These are phyloP conservation scores for Colletotrichum sp. DNA, from an alignment of 2,329 filamentous ascomycete genomes.

Conservation along the genomic window DNA sequence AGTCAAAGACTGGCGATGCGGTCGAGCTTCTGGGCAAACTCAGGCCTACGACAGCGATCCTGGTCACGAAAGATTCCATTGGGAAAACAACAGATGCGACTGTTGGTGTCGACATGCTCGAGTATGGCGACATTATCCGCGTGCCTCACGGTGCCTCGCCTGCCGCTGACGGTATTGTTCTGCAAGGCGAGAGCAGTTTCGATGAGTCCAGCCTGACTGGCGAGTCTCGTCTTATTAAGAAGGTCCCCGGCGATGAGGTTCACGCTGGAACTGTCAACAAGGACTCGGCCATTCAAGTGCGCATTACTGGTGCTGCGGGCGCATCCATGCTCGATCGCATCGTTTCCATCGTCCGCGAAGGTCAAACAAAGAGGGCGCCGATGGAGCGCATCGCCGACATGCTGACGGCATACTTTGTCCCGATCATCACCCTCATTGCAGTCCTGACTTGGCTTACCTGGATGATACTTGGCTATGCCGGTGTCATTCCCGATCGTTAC, in stretches of 20 bases:
- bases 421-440: constrained; percentile 72
- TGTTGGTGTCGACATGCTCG: constrained; percentile 71
- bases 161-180: constrained; percentile 78
- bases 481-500: constrained; percentile 61
- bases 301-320: constrained; percentile 68
- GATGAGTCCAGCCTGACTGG: constrained; percentile 92
- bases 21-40: constrained; percentile 81
- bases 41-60: constrained; percentile 75
- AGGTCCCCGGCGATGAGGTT: constrained; percentile 66
- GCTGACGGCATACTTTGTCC: constrained; percentile 79
- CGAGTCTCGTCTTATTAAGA: constrained; percentile 72
- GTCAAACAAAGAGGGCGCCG: constrained; percentile 76
- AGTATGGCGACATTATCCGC: constrained; percentile 75
- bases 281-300: constrained; percentile 64
- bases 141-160: constrained; percentile 83
- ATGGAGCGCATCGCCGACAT: constrained; percentile 77
- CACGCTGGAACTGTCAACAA: constrained; percentile 80
- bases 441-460: constrained; percentile 75
- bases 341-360: constrained; percentile 77
- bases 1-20: constrained; percentile 87
- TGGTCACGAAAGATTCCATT: constrained; percentile 58
- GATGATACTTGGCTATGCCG: constrained; percentile 67
- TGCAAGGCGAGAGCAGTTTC: constrained; percentile 70
- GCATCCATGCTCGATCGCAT: constrained; percentile 82
- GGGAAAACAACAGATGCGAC: constrained; percentile 41